Evolutionary conservation across 2,329 filamentous ascomycete species (phyloP), one percentile per base, ranked within the genome.

Genomic region (Lasiodiplodia sp.): DNA sequence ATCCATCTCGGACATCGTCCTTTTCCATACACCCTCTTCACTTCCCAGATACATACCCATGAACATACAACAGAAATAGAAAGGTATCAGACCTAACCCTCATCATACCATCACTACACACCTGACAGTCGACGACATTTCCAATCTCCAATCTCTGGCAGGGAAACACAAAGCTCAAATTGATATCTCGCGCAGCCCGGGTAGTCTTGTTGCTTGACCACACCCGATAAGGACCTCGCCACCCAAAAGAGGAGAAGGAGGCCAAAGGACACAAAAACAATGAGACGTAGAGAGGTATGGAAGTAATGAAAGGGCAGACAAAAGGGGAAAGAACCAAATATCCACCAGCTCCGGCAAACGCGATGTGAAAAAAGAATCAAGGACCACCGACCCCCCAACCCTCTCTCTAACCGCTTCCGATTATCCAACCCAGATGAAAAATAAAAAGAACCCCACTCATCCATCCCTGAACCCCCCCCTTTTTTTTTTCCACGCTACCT

Each of bases 141-240:
- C 31, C 31, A 34, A 34, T 34, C 31, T 34, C 31, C 31, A 34
- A 3, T 34, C 31, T 34, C 31, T 34, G 31, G 31, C 31, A 34
- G 31, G 31, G 37, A 51, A 49, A 52, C 44, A 64, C 44, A 21
- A 38, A 52, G 28, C 60, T 64, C 60, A 64, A 52, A 64, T 64
- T 64, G 60, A 64, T 64, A 64, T 64, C 60, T 38, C 11, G 60
- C 60, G 60, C 60, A 23, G 28, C 23, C 44, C 16, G 23, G 38
- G 56, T 40, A 28, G 52, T 34, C 44, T 10, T n/a, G 14, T 56
- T 31, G 28, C 28, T 28, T 12, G 12, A 47, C 40, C 40, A 37
- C 40, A 12, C 58, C 23, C 31, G 14, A n/a, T 14, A 16, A 14
- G 8, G 34, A 34, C 28, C 11, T 28, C 7, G 10, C 28, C n/a